phyloP scores from a whole-genome alignment of 129 eudicot genomes.

The Glebionis coronaria region DNA sequence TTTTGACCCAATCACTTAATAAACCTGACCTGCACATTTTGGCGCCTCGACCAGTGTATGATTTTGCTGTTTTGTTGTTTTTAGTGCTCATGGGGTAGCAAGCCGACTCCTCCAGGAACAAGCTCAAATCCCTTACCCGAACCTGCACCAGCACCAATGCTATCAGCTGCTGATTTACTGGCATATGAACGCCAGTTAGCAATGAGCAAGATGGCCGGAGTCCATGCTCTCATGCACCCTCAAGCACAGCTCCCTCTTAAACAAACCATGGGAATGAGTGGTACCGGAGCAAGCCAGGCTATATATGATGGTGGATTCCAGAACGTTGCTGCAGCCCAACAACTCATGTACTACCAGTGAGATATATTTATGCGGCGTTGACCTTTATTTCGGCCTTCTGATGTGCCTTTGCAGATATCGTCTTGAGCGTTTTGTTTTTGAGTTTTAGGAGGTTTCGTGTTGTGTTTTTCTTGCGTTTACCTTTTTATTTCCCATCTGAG shows the following conservation, averaged over 20 bases:
- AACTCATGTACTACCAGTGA: conserved; percentile 88
- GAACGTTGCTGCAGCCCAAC: conserved; percentile 83
- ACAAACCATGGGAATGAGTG: conserved; percentile 70
- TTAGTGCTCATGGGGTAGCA: conserved; percentile 95
- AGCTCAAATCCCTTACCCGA: conserved; percentile 81
- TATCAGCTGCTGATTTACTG: conserved; percentile 60
- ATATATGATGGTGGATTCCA: conserved; percentile 86
- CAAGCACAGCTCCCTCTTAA: conserved; percentile 60
- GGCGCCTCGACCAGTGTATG: neutral
- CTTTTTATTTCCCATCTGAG: neutral
- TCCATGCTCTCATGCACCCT: conserved; percentile 51
- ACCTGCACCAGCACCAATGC: conserved; percentile 56
- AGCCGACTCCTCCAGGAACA: conserved; percentile 88
- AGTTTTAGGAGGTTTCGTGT: conserved; percentile 25
- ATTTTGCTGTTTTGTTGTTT: neutral
- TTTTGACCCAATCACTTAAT: too few relatives aligned
- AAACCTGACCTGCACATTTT: too few relatives aligned
- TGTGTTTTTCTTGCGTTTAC: neutral
- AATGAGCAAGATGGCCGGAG: conserved; percentile 66
- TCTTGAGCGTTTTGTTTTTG: conserved; percentile 12
- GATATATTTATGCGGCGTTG: neutral
- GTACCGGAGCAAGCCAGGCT: conserved; percentile 83
- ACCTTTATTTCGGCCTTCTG: neutral
- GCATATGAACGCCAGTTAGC: conserved; percentile 74
- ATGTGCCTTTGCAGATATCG: conserved; percentile 32